Percentiles rank a stretch among this genome's conserved stretches.
These are phyloP conservation scores for Leishmania turanica DNA, from an alignment of 208 protist genomes.

Conservation along the genomic window DNA sequence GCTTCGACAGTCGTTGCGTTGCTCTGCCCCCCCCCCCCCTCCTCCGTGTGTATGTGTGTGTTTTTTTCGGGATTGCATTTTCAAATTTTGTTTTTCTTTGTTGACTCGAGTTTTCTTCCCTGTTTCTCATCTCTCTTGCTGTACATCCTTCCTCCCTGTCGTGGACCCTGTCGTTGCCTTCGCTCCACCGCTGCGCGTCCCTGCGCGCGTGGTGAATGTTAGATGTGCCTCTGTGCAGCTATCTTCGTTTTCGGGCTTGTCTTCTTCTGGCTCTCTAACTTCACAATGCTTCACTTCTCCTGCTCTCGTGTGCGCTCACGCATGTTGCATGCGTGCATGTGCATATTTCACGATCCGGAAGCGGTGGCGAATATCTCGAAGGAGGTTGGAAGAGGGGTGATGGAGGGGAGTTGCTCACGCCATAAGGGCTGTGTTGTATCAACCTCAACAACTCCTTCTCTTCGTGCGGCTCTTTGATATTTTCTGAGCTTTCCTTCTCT, in stretches of 20 bases:
- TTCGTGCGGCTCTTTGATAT: not conserved
- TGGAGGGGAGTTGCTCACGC: not conserved
- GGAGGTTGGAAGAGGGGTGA: not conserved
- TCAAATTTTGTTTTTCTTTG: not conserved
- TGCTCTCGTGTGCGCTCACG: not conserved
- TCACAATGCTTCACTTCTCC: not conserved
- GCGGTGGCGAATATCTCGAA: not conserved
- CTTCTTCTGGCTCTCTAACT: not conserved
- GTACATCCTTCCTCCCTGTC: not conserved
- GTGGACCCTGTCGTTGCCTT: not conserved
- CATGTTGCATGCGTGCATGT: not conserved
- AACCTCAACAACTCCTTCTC: not conserved
- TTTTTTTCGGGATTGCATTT: not conserved
- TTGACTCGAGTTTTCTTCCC: not conserved
- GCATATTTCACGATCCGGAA: not conserved
- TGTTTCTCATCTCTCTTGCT: not conserved
- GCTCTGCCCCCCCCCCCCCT: not conserved
- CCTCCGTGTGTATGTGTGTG: not conserved
- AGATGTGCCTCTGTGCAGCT: not conserved
- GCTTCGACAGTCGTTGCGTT: not conserved
- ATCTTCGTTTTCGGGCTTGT: not conserved
- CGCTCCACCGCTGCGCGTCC: not conserved
- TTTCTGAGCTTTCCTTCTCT: not conserved
- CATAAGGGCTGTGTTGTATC: not conserved
- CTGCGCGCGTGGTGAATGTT: not conserved